Evolutionary conservation across 2,329 filamentous ascomycete species (phyloP).

Genomic region (Mycogone perniciosa): DNA sequence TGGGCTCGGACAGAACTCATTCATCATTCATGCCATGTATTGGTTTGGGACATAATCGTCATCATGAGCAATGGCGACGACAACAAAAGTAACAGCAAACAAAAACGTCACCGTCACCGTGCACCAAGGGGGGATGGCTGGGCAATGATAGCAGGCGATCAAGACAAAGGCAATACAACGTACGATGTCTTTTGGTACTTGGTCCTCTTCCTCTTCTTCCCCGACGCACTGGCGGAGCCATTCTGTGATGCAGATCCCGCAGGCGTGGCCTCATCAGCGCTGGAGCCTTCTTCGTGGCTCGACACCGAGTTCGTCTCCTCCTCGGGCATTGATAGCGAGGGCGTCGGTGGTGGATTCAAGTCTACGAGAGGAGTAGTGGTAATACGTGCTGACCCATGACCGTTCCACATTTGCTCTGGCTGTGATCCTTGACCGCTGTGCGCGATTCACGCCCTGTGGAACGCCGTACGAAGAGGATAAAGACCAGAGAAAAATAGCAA

Average conservation of each 20-base stretch:
- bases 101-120: too few species aligned
- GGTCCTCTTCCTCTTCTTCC: conserved; percentile 34
- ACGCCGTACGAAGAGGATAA: too few species aligned
- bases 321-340: conserved; percentile 25
- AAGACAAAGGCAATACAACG: conserved; percentile 12
- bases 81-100: too few species aligned
- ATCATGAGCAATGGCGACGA: background rate
- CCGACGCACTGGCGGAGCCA: conserved; percentile 19
- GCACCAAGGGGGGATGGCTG: background rate
- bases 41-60: background rate
- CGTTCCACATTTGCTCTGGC: conserved; percentile 22
- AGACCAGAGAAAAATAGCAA: too few species aligned
- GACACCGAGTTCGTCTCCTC: conserved; percentile 31
- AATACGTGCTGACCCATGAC: conserved; percentile 21
- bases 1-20: conserved; percentile 3
- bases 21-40: background rate
- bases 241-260: conserved; percentile 17
- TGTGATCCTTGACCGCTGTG: background rate
- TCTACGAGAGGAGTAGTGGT: conserved; percentile 19
- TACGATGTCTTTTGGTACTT: conserved; percentile 39
- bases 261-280: conserved; percentile 27
- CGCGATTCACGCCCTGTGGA: background rate
- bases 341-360: conserved; percentile 11
- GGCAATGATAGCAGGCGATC: background rate
- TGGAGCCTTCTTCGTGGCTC: conserved; percentile 33